phyloP scores from a whole-genome alignment of 1,284 basidiomycete genomes.

The Irpex sp. region DNA sequence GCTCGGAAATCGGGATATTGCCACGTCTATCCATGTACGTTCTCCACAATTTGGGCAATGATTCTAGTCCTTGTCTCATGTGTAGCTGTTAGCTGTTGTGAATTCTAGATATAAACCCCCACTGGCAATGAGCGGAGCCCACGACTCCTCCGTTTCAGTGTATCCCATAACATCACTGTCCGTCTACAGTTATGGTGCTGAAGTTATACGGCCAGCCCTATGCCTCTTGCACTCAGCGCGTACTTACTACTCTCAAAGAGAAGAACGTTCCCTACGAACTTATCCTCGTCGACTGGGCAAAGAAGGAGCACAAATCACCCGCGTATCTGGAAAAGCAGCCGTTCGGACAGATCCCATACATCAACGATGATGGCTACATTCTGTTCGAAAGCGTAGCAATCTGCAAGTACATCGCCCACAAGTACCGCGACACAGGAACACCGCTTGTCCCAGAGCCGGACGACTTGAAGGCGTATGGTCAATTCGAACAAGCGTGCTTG shows the following conservation, averaged over 20 bases:
- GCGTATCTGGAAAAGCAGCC: slow-evolving; percentile 49
- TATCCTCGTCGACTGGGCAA: slow-evolving; percentile 36
- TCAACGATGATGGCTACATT: slow-evolving; percentile 49
- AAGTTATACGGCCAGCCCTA: slow-evolving; percentile 40
- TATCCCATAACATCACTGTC: too few species aligned
- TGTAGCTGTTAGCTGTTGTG: too few species aligned
- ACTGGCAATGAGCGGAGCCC: too few species aligned
- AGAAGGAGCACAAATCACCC: slow-evolving; percentile 43
- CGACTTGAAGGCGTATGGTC: background rate
- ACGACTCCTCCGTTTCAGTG: too few species aligned
- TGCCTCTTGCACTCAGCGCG: slow-evolving; percentile 46
- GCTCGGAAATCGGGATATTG: too few species aligned
- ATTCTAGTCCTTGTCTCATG: too few species aligned
- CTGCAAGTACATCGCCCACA: slow-evolving; percentile 39
- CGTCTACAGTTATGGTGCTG: slow-evolving; percentile 18
- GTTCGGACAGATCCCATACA: slow-evolving; percentile 66
- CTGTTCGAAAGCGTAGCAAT: slow-evolving; percentile 55
- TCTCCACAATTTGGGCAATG: too few species aligned
- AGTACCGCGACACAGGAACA: background rate
- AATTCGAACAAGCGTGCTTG: background rate
- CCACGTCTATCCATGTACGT: too few species aligned
- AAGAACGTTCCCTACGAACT: slow-evolving; percentile 52
- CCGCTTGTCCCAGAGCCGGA: background rate
- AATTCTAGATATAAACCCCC: too few species aligned
- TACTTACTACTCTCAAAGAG: slow-evolving; percentile 43